A percentile compares a stretch with the other conserved stretches of the same genome.
These are phyloP conservation scores for Circinella umbellata DNA, from an alignment of 371 early-diverging fungal species.

Conservation along the genomic window DNA sequence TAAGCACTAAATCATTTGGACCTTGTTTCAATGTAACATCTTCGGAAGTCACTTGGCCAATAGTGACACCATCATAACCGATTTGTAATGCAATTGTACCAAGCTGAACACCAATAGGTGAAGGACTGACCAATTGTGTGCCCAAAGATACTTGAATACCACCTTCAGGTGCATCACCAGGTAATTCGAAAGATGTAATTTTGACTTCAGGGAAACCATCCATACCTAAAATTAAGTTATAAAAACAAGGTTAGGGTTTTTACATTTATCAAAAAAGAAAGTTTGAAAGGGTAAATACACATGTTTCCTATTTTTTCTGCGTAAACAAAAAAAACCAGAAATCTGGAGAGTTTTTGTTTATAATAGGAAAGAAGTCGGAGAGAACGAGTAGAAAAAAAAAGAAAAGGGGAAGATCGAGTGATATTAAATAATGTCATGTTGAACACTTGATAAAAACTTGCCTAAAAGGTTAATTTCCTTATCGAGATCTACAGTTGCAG, in stretches of 20 bases:
- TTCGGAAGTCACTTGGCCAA: conserved; percentile 52
- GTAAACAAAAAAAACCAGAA: too few relatives aligned
- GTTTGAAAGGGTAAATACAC: background rate
- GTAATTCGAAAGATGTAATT: conserved; percentile 56
- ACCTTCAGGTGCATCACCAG: conserved; percentile 56
- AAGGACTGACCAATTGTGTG: conserved; percentile 54
- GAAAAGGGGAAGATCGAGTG: too few relatives aligned
- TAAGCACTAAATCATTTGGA: conserved; percentile 50
- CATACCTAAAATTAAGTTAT: conserved; percentile 35
- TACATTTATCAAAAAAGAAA: background rate
- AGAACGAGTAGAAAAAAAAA: too few relatives aligned
- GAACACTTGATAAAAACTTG: conserved; percentile 13
- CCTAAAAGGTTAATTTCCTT: conserved; percentile 28
- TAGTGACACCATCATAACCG: conserved; percentile 41
- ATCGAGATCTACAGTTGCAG: conserved; percentile 46
- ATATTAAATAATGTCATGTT: background rate
- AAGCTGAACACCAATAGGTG: conserved; percentile 59
- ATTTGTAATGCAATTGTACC: conserved; percentile 56
- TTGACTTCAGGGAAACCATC: conserved; percentile 55
- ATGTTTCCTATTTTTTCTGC: too few relatives aligned
- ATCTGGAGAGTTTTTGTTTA: too few relatives aligned
- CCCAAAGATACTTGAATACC: conserved; percentile 59
- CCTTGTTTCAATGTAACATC: conserved; percentile 48
- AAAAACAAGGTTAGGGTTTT: background rate
- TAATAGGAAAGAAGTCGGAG: too few relatives aligned